phyloP scores from a whole-genome alignment of 2,329 filamentous ascomycete species.

The Fusarium sp. region DNA sequence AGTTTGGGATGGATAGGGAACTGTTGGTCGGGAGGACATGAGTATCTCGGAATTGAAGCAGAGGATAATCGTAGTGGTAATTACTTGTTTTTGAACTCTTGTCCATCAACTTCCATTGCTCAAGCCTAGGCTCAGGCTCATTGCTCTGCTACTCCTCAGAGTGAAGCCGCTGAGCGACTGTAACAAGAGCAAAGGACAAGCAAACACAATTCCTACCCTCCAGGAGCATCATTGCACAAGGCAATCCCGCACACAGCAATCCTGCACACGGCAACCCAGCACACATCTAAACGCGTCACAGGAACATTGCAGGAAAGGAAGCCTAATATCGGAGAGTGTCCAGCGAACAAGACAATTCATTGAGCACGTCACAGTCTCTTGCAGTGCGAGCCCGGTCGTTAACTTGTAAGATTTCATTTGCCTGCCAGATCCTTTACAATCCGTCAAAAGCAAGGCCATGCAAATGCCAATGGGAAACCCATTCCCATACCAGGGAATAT shows the following conservation, averaged over 20 bases:
- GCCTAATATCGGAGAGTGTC: conserved; percentile 21
- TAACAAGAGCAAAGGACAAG: background rate
- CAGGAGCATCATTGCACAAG: background rate
- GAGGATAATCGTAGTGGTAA: background rate
- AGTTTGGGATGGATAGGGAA: background rate
- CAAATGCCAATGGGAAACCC: conserved; percentile 61
- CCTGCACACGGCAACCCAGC: background rate
- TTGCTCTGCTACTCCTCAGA: background rate
- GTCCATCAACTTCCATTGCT: background rate
- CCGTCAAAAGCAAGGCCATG: conserved; percentile 63
- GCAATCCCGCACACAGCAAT: background rate
- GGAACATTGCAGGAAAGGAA: background rate
- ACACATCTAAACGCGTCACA: conserved; percentile 2
- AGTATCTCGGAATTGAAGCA: background rate
- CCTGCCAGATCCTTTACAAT: conserved; percentile 63
- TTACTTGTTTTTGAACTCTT: background rate
- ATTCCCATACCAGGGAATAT: conserved; percentile 55
- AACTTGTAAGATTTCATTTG: conserved; percentile 64
- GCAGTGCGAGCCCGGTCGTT: conserved; percentile 43
- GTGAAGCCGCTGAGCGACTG: background rate
- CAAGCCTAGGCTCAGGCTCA: background rate
- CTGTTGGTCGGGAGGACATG: background rate
- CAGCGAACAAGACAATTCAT: conserved; percentile 40
- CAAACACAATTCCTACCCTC: background rate
- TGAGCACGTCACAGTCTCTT: conserved; percentile 39